phyloP scores from a whole-genome alignment of 768 basidiomycete species.

The Calvatia gigantea region DNA sequence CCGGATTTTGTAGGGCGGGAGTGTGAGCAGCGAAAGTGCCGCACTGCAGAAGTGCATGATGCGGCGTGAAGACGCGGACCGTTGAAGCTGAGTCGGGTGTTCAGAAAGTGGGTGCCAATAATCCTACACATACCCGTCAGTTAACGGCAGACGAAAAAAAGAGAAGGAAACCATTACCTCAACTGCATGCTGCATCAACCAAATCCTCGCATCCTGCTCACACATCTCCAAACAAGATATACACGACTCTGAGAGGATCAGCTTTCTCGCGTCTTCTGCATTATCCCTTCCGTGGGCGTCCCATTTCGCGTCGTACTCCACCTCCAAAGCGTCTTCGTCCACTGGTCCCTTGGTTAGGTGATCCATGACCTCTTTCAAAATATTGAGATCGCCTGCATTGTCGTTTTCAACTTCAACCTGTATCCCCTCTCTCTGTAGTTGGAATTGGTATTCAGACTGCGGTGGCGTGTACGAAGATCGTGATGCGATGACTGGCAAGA shows the following conservation, averaged over 20 bases:
- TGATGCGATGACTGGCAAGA: constrained; percentile 38
- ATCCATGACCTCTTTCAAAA: constrained; percentile 39
- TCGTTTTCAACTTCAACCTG: too few species aligned
- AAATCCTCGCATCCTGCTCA: constrained; percentile 38
- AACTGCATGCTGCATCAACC: constrained; percentile 45
- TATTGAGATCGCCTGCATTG: constrained; percentile 28
- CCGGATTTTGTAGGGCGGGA: constrained; percentile 14
- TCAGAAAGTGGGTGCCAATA: constrained; percentile 43
- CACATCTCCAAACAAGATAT: constrained; percentile 50
- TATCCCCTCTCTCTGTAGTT: too few species aligned
- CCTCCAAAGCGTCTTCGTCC: constrained; percentile 41
- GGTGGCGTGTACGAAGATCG: not conserved
- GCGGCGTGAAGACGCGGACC: constrained; percentile 44
- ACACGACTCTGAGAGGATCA: constrained; percentile 45
- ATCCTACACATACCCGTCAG: constrained; percentile 28
- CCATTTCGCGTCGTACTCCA: constrained; percentile 42
- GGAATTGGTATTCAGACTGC: not conserved
- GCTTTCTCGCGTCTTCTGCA: constrained; percentile 25
- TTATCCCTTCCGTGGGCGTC: constrained; percentile 35
- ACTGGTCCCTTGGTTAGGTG: constrained; percentile 45
- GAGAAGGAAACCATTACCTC: constrained; percentile 35
- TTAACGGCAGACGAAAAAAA: not conserved
- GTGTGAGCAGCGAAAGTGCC: constrained; percentile 16
- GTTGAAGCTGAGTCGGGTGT: constrained; percentile 32
- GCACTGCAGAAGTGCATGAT: constrained; percentile 32